Base-by-base conservation (phyloP, 306 rosid species). In the Cicer bijugum region DNA sequence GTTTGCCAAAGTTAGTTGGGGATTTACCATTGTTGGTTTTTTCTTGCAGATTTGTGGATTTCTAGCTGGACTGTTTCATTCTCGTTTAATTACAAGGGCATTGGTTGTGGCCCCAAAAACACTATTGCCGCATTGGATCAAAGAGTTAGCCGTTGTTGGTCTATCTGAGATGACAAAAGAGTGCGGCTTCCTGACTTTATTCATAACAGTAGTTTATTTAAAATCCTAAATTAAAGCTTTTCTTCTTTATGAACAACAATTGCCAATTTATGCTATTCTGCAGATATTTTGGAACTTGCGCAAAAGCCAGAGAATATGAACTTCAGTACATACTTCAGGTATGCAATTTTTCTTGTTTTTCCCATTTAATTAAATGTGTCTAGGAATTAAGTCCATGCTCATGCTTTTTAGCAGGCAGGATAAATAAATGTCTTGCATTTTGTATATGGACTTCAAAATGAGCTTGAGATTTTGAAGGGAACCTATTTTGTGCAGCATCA, bases 301-400 rank as follows among this genome's bases (percentile, higher is more conserved):
- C 63, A 9, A 93, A 93, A 80, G 81, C 81, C 35, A 84, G 97
- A 68, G 86, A 86, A 33, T 89, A 93, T 47, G 98, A 90, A 81
- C 98, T 93, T 82, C 88, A 90, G 40, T 89, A 84, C 82, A 78
- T 93, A 76, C 90, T 89, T 74, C 96, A 90, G 98, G 98, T 89
- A 75, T 15, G 72, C 60, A 50, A 67, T 64, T 15, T 67, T 72
- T 67, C 17, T 66, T 72, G 8, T 52, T 53, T 47, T 60, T 4
- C 56, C 66, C 48, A 28, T 9, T 72, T 23, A 40, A 46, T 62
- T 78, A n/a, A 80, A 76, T 47, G 28, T 60, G 10, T 43, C 23
- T n/a, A 10, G 6, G 40, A 43, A 48, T 17, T 65, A 14, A 65
- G 70, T 66, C 43, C 39, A 15, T 19, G 12, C 40, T 47, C 38